These are phyloP conservation scores for Yamadazyma phyllophila DNA, from an alignment of 805 yeast species.

Conservation along the genomic window DNA sequence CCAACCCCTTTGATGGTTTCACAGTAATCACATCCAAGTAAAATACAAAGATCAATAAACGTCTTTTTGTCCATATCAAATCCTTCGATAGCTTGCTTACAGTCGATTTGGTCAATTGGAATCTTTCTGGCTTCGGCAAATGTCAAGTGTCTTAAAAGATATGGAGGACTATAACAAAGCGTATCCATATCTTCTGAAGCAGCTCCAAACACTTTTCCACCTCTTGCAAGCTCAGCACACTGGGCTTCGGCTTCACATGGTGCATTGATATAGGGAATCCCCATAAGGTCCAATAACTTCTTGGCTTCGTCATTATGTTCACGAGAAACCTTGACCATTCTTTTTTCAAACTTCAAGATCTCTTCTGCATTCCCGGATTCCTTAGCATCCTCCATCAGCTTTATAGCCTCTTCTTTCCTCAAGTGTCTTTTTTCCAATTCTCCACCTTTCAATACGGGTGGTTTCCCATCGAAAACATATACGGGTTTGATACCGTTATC, in stretches of 20 bases:
- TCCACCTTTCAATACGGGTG: conserved; percentile 91
- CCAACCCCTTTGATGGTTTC: conserved; percentile 95
- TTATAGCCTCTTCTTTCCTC: conserved; percentile 79
- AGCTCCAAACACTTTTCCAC: conserved; percentile 93
- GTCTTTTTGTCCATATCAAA: conserved; percentile 69
- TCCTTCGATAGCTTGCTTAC: conserved; percentile 67
- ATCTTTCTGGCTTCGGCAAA: conserved; percentile 91
- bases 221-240: conserved; percentile 87
- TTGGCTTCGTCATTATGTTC: conserved; percentile 96
- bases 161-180: conserved; percentile 84
- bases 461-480: conserved; percentile 96
- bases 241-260: conserved; percentile 99
- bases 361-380: conserved; percentile 83
- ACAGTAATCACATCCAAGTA: conserved; percentile 96
- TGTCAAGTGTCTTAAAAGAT: conserved; percentile 80
- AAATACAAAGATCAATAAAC: conserved; percentile 87
- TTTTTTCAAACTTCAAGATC: conserved; percentile 69
- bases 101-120: conserved; percentile 82
- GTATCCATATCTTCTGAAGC: conserved; percentile 99
- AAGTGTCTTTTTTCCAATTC: conserved; percentile 84
- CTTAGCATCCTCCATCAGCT: conserved; percentile 67
- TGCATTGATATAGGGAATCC: conserved; percentile 89
- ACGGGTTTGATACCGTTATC: conserved; percentile 95
- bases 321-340: conserved; percentile 84
- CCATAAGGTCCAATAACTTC: conserved; percentile 78